Conservation (phyloP, 2,329 filamentous ascomycete species). For the Pseudogymnoascus sp. region DNA sequence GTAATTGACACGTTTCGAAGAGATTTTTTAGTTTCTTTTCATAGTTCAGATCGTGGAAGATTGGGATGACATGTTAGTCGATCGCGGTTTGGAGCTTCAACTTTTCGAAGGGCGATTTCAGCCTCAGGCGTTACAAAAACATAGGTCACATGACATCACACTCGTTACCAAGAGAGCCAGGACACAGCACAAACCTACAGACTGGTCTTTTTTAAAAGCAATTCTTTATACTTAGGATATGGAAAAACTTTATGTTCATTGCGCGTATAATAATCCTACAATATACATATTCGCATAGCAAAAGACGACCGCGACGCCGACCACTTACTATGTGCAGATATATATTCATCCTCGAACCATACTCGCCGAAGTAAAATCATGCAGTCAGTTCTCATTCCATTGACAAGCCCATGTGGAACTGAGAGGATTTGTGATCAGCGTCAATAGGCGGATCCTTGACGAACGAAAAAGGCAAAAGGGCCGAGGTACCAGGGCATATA, state of each 20-base stretch:
- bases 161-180: not conserved
- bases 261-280: conserved; percentile 4
- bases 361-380: not conserved
- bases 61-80: not conserved
- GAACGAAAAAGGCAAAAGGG: not conserved
- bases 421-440: not conserved
- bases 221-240: not conserved
- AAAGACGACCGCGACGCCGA: not conserved
- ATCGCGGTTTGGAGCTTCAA: conserved; percentile 8
- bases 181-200: not conserved
- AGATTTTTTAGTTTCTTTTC: conserved; percentile 4
- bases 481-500: not conserved
- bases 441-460: not conserved
- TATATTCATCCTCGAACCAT: not conserved
- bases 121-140: conserved; percentile 7
- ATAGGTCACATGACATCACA: conserved; percentile 5
- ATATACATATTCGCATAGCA: conserved; percentile 7
- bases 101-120: conserved; percentile 7
- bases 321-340: conserved; percentile 8
- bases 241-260: conserved; percentile 1
- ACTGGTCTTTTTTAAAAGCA: not conserved
- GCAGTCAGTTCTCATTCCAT: conserved; percentile 3
- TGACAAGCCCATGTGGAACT: not conserved
- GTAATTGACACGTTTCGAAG: conserved; percentile 4
- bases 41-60: not conserved